Percentiles rank a stretch among this genome's conserved stretches.
Conservation (phyloP, 192 early-diverging fungal species). For the Coemansia sp. region DNA sequence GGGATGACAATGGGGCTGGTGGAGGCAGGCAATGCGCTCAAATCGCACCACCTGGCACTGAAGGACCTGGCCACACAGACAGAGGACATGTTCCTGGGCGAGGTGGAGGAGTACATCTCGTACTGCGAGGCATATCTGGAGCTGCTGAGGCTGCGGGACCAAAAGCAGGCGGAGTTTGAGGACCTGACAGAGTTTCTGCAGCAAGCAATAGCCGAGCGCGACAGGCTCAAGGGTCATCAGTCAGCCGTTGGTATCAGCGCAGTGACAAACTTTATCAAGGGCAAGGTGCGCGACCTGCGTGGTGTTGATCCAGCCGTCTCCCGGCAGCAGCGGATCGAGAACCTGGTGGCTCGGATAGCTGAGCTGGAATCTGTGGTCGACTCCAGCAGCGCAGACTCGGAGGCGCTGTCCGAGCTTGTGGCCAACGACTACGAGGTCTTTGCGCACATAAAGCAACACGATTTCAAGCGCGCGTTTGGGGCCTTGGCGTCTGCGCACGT, state of each 20-base stretch:
- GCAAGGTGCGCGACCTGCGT: constrained; percentile 86
- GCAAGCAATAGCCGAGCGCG: constrained; percentile 69
- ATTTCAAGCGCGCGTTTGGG: constrained; percentile 74
- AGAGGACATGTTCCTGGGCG: constrained; percentile 64
- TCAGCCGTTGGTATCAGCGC: constrained; percentile 60
- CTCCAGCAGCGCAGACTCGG: constrained; percentile 67
- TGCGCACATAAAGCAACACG: constrained; percentile 72
- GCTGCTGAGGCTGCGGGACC: constrained; percentile 78
- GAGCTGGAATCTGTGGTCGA: constrained; percentile 83
- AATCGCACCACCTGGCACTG: constrained; percentile 66
- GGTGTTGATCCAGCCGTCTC: constrained; percentile 83
- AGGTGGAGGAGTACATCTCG: constrained; percentile 83
- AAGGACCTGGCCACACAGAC: constrained; percentile 63
- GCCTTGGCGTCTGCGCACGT: constrained; percentile 79
- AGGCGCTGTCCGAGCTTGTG: constrained; percentile 76
- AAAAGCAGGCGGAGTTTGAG: constrained; percentile 96
- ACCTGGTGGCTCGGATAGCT: constrained; percentile 66
- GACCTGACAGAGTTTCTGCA: constrained; percentile 78
- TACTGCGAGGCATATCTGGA: constrained; percentile 59
- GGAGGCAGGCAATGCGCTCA: constrained; percentile 72
- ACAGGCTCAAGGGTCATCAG: constrained; percentile 63
- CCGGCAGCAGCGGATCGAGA: constrained; percentile 76
- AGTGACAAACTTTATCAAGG: constrained; percentile 75
- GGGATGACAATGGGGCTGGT: constrained; percentile 76
- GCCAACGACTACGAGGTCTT: constrained; percentile 84